A percentile compares a stretch with the other conserved stretches of the same genome.
phyloP scores from a whole-genome alignment of 352 stramenopile species.

The Pythium sp. region DNA sequence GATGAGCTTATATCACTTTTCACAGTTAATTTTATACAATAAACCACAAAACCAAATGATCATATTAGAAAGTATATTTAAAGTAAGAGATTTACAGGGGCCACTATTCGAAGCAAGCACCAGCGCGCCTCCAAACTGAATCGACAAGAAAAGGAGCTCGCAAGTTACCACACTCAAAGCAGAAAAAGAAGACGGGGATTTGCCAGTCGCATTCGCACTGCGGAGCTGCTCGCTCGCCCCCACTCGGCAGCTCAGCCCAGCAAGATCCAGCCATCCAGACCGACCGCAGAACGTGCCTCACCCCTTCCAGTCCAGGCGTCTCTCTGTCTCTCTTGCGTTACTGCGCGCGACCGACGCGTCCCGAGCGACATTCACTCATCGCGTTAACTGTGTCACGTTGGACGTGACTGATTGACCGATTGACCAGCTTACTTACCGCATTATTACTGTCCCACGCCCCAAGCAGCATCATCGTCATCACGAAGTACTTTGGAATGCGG shows the following conservation, averaged over 20 bases:
- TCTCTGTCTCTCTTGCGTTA: neutral
- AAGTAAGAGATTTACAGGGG: neutral
- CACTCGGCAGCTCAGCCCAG: neutral
- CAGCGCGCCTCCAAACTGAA: neutral
- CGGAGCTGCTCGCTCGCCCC: neutral
- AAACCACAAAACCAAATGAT: neutral
- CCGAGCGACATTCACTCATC: neutral
- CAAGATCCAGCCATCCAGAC: neutral
- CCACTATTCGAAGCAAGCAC: neutral
- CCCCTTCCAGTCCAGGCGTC: neutral
- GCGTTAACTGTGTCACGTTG: neutral
- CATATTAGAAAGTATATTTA: neutral
- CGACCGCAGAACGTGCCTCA: neutral
- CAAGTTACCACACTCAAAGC: neutral
- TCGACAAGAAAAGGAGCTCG: neutral
- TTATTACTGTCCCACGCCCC: neutral
- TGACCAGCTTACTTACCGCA: neutral
- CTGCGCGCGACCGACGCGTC: neutral
- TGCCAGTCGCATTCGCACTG: neutral
- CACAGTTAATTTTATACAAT: neutral
- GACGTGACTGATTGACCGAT: neutral
- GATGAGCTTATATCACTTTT: neutral
- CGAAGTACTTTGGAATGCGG: neutral
- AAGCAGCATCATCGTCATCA: neutral
- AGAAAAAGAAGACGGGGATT: neutral